Conservation (phyloP, 164 flowering plant genomes). For the Annona cherimola region DNA sequence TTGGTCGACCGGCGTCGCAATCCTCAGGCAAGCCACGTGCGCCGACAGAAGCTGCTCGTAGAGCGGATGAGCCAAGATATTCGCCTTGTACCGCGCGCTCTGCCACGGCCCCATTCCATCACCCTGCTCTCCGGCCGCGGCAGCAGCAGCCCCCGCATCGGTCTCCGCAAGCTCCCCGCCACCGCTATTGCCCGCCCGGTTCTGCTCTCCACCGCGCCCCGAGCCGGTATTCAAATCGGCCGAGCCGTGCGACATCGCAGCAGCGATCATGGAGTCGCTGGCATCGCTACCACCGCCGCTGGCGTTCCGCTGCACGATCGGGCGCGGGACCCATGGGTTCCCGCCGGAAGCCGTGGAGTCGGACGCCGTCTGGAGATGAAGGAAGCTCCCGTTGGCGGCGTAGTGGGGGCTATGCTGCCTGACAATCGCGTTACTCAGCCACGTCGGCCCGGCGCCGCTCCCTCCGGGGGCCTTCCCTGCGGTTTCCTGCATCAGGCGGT, state of each 20-base stretch:
- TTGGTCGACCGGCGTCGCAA: conserved; percentile 92
- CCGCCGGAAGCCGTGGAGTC: conserved; percentile 23
- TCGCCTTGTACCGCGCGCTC: conserved; percentile 56
- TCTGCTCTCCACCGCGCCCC: background rate
- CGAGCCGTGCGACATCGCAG: conserved; percentile 16
- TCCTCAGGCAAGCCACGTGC: conserved; percentile 72
- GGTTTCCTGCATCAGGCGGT: conserved; percentile 8
- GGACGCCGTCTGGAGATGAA: conserved; percentile 41
- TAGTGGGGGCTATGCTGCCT: conserved; percentile 34
- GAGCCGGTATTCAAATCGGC: conserved; percentile 14
- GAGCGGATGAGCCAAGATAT: conserved; percentile 61
- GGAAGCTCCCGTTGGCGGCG: conserved; percentile 32
- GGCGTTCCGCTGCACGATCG: conserved; percentile 9
- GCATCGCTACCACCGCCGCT: conserved; percentile 5
- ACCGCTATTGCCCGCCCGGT: background rate
- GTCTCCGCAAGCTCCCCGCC: conserved; percentile 10
- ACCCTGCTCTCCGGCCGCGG: conserved; percentile 9
- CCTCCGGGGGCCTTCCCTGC: conserved; percentile 14
- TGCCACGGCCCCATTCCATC: conserved; percentile 29
- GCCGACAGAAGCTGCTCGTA: conserved; percentile 80
- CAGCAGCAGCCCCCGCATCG: conserved; percentile 5
- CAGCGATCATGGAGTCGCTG: conserved; percentile 22
- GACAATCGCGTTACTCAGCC: conserved; percentile 50
- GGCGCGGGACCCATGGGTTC: conserved; percentile 14
- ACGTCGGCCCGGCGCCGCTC: conserved; percentile 31